These are phyloP conservation scores for Eucalyptus curtisii DNA, from an alignment of 345 rosid species.

Conservation along the genomic window DNA sequence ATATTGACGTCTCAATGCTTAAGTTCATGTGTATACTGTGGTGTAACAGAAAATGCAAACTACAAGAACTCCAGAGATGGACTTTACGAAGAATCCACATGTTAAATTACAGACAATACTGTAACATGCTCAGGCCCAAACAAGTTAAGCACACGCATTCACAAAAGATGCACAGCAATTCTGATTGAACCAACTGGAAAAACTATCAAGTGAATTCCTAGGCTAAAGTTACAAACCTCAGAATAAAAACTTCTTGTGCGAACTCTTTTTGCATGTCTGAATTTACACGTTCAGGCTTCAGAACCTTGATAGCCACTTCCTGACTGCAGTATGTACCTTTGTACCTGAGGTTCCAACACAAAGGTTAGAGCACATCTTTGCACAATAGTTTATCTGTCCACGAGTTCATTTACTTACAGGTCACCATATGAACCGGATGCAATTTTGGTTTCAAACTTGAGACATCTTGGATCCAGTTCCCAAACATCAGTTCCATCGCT, in stretches of 20 bases:
- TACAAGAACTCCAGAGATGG: background rate
- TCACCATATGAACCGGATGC: constrained; percentile 98
- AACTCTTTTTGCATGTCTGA: constrained; percentile 84
- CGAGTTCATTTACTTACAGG: constrained; percentile 46
- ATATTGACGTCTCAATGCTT: background rate
- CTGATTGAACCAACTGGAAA: background rate
- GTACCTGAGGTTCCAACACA: constrained; percentile 35
- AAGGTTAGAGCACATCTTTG: background rate
- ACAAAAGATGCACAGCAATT: background rate
- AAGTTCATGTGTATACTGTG: background rate
- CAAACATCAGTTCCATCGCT: constrained; percentile 91
- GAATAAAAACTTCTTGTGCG: constrained; percentile 91
- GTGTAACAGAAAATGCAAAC: background rate
- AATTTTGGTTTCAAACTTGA: constrained; percentile 70
- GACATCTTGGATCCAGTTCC: constrained; percentile 70
- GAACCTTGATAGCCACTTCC: constrained; percentile 95
- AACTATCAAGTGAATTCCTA: background rate
- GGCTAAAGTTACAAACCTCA: constrained; percentile 49
- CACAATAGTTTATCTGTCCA: background rate
- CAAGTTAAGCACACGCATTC: background rate
- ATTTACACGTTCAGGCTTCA: constrained; percentile 84
- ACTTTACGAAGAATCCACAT: background rate
- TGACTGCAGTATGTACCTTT: constrained; percentile 92
- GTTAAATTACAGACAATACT: background rate
- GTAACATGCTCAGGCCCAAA: background rate